Base-by-base conservation (phyloP, 2,329 filamentous ascomycete genomes). In the Byssoonygena ceratinophila region DNA sequence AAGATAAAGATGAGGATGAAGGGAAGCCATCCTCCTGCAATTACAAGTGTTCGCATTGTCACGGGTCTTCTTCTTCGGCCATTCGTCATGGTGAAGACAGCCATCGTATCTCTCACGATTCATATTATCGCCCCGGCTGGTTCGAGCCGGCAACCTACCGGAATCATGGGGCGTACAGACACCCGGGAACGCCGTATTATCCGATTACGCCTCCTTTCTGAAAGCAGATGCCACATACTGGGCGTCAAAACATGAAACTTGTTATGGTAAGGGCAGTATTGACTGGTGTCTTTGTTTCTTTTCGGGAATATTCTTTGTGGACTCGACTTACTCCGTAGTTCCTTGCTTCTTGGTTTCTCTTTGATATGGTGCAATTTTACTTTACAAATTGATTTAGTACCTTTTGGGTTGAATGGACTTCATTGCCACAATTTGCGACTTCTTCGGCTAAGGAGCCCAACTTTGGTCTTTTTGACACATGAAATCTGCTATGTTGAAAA, bases 1-100 rank as follows among this genome's bases (percentile, higher is more conserved):
- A n/a, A 16, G 36, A 4, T 9, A 8, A 36, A 34, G 7, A 29
- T 7, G 4, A 47, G 29, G 20, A 22, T 29, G 47, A 51, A 32
- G 16, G 6, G 22, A 27, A 25, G 5, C 16, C 31, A 8, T 27
- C 20, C 16, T 14, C 32, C 2, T 45, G 40, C 40, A 12, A 16
- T 2, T 40, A 52, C 49, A 31, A 25, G 14, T 46, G 43, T 34
- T 6, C 50, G 1, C 50, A 47, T 25, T 41, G 9, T 18, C 50
- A 41, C 8, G 18, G 11, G 9, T 23, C 47, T 20, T 22, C 36
- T 34, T 22, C 18, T 11, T 3, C 14, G 3, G 18, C 18, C 12
- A 23, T 37, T 7, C 25, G 36, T 14, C 40, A 51, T 27, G 41
- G 49, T 18, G 29, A 40, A n/a, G 32, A 52, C n/a, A 1, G 8